A percentile compares a stretch with the other conserved stretches of the same genome.
These are phyloP conservation scores for Hepatocystis sp. DNA, from an alignment of 169 alveolate genomes.

Conservation along the genomic window DNA sequence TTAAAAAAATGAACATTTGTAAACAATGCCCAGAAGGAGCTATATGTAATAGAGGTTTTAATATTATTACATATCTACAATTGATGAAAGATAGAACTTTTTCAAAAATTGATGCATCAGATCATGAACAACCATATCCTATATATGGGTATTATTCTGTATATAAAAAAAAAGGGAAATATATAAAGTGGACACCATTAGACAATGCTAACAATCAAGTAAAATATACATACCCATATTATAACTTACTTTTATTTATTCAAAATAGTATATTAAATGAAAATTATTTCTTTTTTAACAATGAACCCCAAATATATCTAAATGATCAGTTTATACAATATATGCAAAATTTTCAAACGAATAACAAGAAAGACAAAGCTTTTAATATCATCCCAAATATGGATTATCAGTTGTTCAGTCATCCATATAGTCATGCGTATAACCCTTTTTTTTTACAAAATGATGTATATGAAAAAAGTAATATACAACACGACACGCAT, in stretches of 20 bases:
- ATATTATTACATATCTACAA: slow-evolving; percentile 20
- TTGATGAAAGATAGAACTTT: slow-evolving; percentile 46
- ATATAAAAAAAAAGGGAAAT: slow-evolving; percentile 24
- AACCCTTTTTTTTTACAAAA: slow-evolving; percentile 2
- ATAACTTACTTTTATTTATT: slow-evolving; percentile 66
- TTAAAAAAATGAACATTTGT: slow-evolving; percentile 16
- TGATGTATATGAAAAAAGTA: too few relatives aligned
- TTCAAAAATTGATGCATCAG: slow-evolving; percentile 37
- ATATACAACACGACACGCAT: too few relatives aligned
- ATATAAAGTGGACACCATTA: slow-evolving; percentile 41
- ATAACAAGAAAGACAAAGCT: not conserved
- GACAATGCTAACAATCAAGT: slow-evolving; percentile 18
- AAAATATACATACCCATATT: slow-evolving; percentile 63
- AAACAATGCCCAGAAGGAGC: slow-evolving; percentile 68
- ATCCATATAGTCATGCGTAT: not conserved
- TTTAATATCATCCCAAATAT: too few relatives aligned
- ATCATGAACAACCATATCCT: slow-evolving; percentile 75
- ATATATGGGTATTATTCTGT: slow-evolving; percentile 70
- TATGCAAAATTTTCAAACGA: not conserved
- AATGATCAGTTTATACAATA: slow-evolving; percentile 31
- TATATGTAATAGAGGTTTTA: slow-evolving; percentile 74
- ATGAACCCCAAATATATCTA: slow-evolving; percentile 7
- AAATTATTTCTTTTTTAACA: slow-evolving; percentile 63
- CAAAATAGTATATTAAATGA: slow-evolving; percentile 26
- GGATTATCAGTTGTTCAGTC: too few relatives aligned